phyloP scores from a whole-genome alignment of 2,329 filamentous ascomycete genomes.

The Aspergillus spinulosporus region DNA sequence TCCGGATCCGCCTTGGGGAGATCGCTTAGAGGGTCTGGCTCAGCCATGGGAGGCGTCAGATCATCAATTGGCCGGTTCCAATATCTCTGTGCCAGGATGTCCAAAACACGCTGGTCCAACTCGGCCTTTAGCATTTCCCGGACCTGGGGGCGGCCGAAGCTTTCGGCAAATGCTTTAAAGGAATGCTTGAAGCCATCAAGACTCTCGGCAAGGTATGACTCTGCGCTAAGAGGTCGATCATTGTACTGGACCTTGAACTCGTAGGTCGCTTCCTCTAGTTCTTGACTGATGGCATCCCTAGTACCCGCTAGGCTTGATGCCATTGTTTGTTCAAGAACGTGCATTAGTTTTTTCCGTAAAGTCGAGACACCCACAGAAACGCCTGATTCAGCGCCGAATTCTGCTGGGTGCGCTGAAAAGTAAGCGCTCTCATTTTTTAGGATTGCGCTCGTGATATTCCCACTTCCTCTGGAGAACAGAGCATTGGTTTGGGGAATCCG shows the following conservation, averaged over 20 bases:
- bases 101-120: constrained; percentile 90
- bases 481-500: constrained; percentile 67
- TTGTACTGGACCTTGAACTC: constrained; percentile 99
- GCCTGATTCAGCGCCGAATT: constrained; percentile 73
- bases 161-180: constrained; percentile 89
- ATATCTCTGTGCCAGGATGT: constrained; percentile 87
- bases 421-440: constrained; percentile 83
- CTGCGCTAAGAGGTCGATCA: constrained; percentile 87
- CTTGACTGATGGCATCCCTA: constrained; percentile 87
- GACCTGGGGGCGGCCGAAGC: constrained; percentile 87
- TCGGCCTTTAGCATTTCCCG: constrained; percentile 86
- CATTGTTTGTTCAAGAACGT: constrained; percentile 96
- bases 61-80: constrained; percentile 97
- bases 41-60: constrained; percentile 64
- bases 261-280: constrained; percentile 94
- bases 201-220: constrained; percentile 94
- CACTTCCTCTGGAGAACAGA: constrained; percentile 79
- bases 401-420: constrained; percentile 77
- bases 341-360: constrained; percentile 93
- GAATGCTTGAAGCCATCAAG: constrained; percentile 96
- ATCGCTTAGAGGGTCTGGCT: constrained; percentile 71
- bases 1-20: constrained; percentile 83
- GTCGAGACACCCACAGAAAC: constrained; percentile 80
- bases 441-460: constrained; percentile 78
- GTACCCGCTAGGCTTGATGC: constrained; percentile 85